Conservation (phyloP, 495 filamentous ascomycete species). For the Penicillium goetzii region DNA sequence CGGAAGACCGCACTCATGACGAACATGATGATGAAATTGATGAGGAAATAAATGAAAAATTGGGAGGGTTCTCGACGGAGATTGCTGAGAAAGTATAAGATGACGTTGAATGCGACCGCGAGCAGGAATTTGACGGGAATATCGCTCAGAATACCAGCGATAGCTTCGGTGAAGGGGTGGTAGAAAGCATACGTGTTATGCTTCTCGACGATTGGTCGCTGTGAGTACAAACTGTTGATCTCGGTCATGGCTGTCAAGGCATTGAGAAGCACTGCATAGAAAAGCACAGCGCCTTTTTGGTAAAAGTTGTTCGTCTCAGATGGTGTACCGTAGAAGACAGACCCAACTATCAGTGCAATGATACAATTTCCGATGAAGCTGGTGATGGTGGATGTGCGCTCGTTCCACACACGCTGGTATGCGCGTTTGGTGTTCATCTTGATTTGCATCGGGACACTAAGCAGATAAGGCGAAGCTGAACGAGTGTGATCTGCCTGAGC, state of each 20-base stretch:
- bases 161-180: constrained; percentile 59
- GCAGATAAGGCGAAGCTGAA: constrained; percentile 43
- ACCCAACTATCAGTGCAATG: constrained; percentile 79
- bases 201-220: constrained; percentile 64
- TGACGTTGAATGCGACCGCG: constrained; percentile 49
- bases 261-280: constrained; percentile 78
- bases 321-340: constrained; percentile 71
- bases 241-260: constrained; percentile 54
- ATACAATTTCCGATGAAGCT: constrained; percentile 71
- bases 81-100: constrained; percentile 59
- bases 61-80: constrained; percentile 30
- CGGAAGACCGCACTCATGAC: constrained; percentile 64
- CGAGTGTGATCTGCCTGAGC: constrained; percentile 39
- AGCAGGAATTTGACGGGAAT: constrained; percentile 54
- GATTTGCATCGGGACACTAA: constrained; percentile 51
- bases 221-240: constrained; percentile 58
- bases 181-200: constrained; percentile 64
- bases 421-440: constrained; percentile 48
- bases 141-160: constrained; percentile 59
- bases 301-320: constrained; percentile 31
- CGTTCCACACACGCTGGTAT: constrained; percentile 62
- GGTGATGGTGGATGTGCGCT: constrained; percentile 70
- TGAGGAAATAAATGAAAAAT: constrained; percentile 4
- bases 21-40: constrained; percentile 8
- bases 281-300: constrained; percentile 69